phyloP scores from a whole-genome alignment of 2,329 filamentous ascomycete species.

The Nothomitra cinnamomea region DNA sequence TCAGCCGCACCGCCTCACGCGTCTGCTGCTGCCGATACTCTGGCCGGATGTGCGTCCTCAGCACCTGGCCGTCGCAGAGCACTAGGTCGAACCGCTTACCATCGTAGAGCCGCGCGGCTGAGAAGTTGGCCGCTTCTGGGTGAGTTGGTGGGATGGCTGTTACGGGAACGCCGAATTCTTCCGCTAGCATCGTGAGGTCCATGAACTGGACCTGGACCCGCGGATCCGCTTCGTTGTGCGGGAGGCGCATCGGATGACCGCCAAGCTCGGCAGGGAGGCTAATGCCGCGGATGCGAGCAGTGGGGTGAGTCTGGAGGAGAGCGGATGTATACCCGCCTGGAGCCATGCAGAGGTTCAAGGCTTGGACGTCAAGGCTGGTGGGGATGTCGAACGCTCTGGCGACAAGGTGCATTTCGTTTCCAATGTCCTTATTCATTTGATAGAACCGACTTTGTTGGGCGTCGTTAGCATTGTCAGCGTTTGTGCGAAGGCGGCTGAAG shows the following conservation, averaged over 20 bases:
- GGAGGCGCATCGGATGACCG: conserved; percentile 24
- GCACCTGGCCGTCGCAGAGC: conserved; percentile 31
- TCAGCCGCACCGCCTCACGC: conserved; percentile 25
- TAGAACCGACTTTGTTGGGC: conserved; percentile 18
- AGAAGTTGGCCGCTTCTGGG: conserved; percentile 13
- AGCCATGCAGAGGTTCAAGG: conserved; percentile 40
- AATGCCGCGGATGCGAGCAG: conserved; percentile 22
- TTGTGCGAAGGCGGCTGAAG: neutral
- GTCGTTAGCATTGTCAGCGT: conserved; percentile 1
- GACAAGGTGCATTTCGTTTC: conserved; percentile 12
- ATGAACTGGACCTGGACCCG: conserved; percentile 15
- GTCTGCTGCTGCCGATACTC: conserved; percentile 18
- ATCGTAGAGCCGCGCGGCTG: conserved; percentile 9
- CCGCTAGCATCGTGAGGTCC: conserved; percentile 36
- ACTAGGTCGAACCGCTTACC: conserved; percentile 25
- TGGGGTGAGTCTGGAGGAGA: conserved; percentile 22
- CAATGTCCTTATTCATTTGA: conserved; percentile 16
- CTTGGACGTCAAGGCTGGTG: conserved; percentile 5
- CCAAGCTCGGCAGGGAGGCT: conserved; percentile 25
- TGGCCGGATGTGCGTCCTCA: conserved; percentile 22
- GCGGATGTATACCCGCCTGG: conserved; percentile 33
- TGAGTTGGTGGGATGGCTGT: conserved; percentile 11
- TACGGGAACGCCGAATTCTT: conserved; percentile 23
- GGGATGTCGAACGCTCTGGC: conserved; percentile 9
- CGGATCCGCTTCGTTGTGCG: conserved; percentile 3